Evolutionary conservation across 805 yeast genomes (phyloP), one percentile per base, ranked within the genome.

Genomic region (Citeromyces matritensis): DNA sequence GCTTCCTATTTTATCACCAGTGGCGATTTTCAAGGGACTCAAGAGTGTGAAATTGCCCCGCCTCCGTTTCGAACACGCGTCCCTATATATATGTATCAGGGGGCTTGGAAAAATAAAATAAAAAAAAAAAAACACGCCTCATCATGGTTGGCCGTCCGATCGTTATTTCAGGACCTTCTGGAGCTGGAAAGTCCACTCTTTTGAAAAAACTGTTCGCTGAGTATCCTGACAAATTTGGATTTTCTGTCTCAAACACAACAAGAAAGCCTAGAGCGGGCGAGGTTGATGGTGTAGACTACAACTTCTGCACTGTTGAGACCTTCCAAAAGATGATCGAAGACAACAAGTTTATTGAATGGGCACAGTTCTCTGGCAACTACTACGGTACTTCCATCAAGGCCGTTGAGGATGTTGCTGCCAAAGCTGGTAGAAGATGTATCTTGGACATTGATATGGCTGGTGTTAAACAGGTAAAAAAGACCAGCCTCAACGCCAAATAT

Each of bases 401-500:
- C 21, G 96, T 91, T 29, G 68, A 80, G 43, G 77, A 75, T 39
- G 86, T 81, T 29, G 53, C 67, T 31, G 61, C 66, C 29, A 55
- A 57, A 32, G 52, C 65, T 37, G 81, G 84, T 44, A 73, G 67
- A 54, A 77, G 76, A 33, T 91, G 97, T 62, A 76, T 91, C 39
- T 65, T 91, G 50, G 99, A 91, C 57, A 91, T 91, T 42, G 99
- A 91, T 68, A 86, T 88, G 96, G 97, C 91, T 61, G 99, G 99
- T 42, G 98, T 91, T 46, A 78, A 81, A 59, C 67, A 84, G 15
- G 95, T 91, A 41, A 91, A 91, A 60, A 58, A 71, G 34, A 72
- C 94, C 11, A 70, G 71, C 42, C 65, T 91, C 45, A 73, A 82
- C 44, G 95, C 98, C 19, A 69, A 86, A 53, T 91, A 53, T 55